phyloP scores from a whole-genome alignment of 1,284 basidiomycete species.

The Grifola frondosa region DNA sequence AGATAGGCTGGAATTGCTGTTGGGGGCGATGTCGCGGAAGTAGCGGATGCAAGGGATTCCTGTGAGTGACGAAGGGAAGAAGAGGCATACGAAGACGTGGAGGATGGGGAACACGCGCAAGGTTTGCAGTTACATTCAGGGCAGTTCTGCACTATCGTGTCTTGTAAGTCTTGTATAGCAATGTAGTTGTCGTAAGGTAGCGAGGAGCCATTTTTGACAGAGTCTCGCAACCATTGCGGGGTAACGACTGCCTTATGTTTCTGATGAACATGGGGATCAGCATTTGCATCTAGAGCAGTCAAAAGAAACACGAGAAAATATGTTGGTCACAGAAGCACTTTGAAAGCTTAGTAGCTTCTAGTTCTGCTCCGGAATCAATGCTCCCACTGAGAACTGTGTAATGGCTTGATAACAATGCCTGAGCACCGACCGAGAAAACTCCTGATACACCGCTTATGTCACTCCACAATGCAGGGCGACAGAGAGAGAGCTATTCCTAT shows the following conservation, averaged over 20 bases:
- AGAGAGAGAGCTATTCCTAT: too few relatives aligned
- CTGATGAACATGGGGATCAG: constrained; percentile 39
- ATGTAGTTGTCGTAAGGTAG: constrained; percentile 54
- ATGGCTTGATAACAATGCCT: too few relatives aligned
- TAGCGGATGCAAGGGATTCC: constrained; percentile 1
- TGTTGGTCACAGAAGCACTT: too few relatives aligned
- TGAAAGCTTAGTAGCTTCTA: too few relatives aligned
- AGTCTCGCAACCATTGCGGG: constrained; percentile 66
- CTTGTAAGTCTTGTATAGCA: constrained; percentile 49
- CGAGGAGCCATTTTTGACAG: constrained; percentile 41
- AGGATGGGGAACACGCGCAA: constrained; percentile 27
- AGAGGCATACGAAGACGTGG: background rate
- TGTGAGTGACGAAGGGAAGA: constrained; percentile 3
- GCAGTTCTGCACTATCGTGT: constrained; percentile 44
- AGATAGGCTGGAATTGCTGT: constrained; percentile 22
- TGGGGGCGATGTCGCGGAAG: background rate
- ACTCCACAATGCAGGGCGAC: too few relatives aligned
- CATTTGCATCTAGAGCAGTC: background rate
- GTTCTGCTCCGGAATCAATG: too few relatives aligned
- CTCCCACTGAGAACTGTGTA: too few relatives aligned
- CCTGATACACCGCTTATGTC: too few relatives aligned
- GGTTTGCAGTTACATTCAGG: constrained; percentile 35
- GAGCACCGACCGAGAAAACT: too few relatives aligned
- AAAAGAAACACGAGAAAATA: too few relatives aligned
- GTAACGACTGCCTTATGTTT: constrained; percentile 63